Evolutionary conservation across 2,329 filamentous ascomycete species (phyloP), one percentile per base, ranked within the genome.

Genomic region (Cladorrhinum sp.): DNA sequence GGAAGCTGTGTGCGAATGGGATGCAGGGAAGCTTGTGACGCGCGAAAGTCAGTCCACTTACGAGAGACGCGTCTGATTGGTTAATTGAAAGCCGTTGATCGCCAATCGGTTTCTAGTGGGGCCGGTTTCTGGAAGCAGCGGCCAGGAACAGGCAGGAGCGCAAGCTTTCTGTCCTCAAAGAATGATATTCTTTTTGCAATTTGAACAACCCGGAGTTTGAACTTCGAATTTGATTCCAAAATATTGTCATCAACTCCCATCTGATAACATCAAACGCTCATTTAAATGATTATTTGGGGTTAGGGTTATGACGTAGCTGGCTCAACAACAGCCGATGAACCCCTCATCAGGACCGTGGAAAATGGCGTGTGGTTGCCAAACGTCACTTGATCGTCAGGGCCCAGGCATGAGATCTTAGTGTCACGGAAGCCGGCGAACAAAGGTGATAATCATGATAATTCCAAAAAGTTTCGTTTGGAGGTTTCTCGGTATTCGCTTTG

Each of bases 1-100:
- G 39, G 50, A 53, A 55, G 60, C 56, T 56, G 57, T 33, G 39
- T 59, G 64, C 59, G 49, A 46, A 62, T 57, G 54, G 20, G 53
- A 55, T 30, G 50, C 30, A 46, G n/a, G 16, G 26, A 55, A 64
- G 61, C 60, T 61, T 57, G 53, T 61, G 58, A 61, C 56, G 58
- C 61, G 60, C 42, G 39, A 48, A 57, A 42, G 39, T 57, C 55
- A 54, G 54, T 46, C 59, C 42, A 56, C 54, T 39, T 21, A 26
- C 2, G 36, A 24, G 14, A 10, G 55, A 59, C 65, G 65, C 62
- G 63, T 66, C 58, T 64, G 60, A 66, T 66, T 66, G 65, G 65
- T 53, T 59, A 60, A 53, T 59, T 30, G 52, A 26, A 55, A 46
- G n/a, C 21, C 16, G 14, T 50, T 48, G 55, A 39, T 48, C 36